Base-by-base conservation (phyloP, 1,139 yeast genomes). In the Hemisphaericaspora xylanilytica region DNA sequence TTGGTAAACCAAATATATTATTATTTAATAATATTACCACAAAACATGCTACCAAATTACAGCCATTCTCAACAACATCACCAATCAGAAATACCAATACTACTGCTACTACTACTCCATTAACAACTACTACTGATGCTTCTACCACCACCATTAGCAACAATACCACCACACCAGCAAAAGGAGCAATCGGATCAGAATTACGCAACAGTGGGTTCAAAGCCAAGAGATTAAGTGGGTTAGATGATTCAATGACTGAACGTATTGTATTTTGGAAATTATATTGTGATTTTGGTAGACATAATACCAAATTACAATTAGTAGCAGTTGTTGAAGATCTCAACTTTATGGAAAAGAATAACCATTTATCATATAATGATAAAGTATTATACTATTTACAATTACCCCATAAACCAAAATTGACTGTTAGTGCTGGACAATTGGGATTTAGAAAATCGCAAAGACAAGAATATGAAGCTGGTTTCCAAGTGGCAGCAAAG, bases 401-500 rank as follows among this genome's bases (percentile, higher is more conserved):
- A 49, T 78, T 90, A 39, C 95, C 89, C 22, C 94, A 89, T 59
- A 85, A 80, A 48, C 81, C 84, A 33, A 74, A 78, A 49, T 60
- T 83, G 39, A 78, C 83, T 31, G 67, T 86, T 38, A 73, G 84
- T 18, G 83, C 90, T 0, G 94, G 94, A 37, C 77, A 75, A 55
- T 65, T 84, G 43, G 94, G 94, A 5, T 85, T 84, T 62, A 75
- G 86, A 55, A 83, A 84, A 56, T 78, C 86, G 8, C 85, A 84
- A 42, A 76, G 96, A 64, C 87, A 95, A 39, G 96, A 89, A 60
- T 87, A 87, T 56, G 98, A 90, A 64, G 97, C 96, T 1, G 86
- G 85, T n/a, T 89, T 85, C 70, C 96, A 89, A 58, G 85, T 92
- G 10, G 71, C 89, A 16, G 69, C 89, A 7, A 77, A 78, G 48